phyloP scores from a whole-genome alignment of 306 rosid species.

The Medicago lupulina region DNA sequence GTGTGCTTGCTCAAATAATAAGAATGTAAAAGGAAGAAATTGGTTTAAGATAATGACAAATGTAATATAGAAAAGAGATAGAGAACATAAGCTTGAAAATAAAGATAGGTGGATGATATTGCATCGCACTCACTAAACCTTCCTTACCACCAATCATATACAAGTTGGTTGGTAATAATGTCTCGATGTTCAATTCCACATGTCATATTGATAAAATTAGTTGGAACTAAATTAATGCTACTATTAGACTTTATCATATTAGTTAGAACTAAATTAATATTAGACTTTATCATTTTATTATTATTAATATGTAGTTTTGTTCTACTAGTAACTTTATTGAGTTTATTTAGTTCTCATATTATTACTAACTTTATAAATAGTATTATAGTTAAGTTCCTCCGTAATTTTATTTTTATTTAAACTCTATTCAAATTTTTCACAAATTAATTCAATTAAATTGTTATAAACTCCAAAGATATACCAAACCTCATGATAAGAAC shows the following conservation, averaged over 20 bases:
- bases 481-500: background rate
- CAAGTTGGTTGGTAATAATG: background rate
- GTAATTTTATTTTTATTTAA: background rate
- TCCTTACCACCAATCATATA: background rate
- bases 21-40: background rate
- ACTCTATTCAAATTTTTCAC: background rate
- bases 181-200: background rate
- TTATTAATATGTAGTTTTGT: background rate
- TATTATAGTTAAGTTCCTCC: background rate
- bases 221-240: background rate
- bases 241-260: background rate
- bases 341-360: background rate
- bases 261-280: background rate
- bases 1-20: background rate
- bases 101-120: constrained; percentile 13
- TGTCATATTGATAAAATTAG: background rate
- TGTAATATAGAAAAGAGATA: constrained; percentile 14
- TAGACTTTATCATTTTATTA: background rate
- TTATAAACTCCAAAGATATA: background rate
- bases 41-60: constrained; percentile 2
- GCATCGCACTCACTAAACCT: constrained; percentile 15
- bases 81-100: background rate
- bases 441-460: background rate
- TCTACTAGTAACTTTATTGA: background rate
- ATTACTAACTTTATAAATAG: background rate